A percentile compares a stretch with the other conserved stretches of the same genome.
Evolutionary conservation across 2,329 filamentous ascomycete genomes (phyloP).

Genomic region (Talaromyces verruculosus): DNA sequence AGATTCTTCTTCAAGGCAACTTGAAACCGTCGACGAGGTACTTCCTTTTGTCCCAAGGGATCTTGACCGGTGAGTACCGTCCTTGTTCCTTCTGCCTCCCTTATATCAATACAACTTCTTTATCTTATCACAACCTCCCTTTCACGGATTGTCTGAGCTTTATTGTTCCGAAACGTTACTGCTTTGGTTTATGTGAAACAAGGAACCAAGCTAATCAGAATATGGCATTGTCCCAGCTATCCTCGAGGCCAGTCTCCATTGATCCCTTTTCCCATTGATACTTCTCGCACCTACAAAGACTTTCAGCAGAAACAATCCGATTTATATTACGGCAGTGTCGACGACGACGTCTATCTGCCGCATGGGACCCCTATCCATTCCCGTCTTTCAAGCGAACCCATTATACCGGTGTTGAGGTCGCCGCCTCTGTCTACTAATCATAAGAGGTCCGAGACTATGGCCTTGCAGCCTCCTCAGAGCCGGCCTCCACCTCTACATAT

Average conservation of each 20-base stretch:
- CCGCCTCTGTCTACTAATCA: constrained; percentile 53
- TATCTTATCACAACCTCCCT: constrained; percentile 5
- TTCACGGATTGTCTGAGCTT: neutral
- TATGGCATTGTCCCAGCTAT: constrained; percentile 34
- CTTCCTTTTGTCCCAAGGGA: constrained; percentile 23
- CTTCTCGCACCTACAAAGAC: constrained; percentile 27
- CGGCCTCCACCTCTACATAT: constrained; percentile 47
- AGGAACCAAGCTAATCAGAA: constrained; percentile 13
- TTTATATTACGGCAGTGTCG: constrained; percentile 19
- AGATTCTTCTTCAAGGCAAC: constrained; percentile 18
- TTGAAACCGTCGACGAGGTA: constrained; percentile 22
- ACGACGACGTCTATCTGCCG: constrained; percentile 36
- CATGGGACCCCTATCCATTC: constrained; percentile 41
- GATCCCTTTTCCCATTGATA: constrained; percentile 36
- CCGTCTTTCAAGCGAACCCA: constrained; percentile 46
- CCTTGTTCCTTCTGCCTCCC: neutral
- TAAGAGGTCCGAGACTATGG: constrained; percentile 45
- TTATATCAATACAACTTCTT: neutral
- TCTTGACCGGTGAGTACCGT: constrained; percentile 22
- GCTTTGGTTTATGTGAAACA: constrained; percentile 13
- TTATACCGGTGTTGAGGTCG: constrained; percentile 67
- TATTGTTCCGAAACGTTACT: constrained; percentile 4
- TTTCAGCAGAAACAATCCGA: constrained; percentile 25
- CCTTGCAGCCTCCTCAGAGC: constrained; percentile 43
- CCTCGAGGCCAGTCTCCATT: constrained; percentile 40